Conservation (phyloP, 1,139 yeast species). For the Blastobotrys aristatus region DNA sequence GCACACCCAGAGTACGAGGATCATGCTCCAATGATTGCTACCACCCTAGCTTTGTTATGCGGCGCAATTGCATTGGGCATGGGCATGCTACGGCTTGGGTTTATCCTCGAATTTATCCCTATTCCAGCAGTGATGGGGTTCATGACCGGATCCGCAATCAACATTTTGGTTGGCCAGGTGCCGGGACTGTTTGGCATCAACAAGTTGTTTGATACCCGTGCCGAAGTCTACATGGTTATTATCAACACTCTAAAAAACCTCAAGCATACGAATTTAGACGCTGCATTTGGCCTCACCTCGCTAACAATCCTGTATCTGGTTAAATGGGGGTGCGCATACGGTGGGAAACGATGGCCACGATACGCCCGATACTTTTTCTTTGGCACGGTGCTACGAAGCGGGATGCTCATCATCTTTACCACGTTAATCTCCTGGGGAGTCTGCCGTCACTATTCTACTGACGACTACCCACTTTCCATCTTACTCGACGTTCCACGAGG, state of each 20-base stretch:
- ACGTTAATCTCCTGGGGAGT: conserved; percentile 68
- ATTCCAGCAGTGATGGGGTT: conserved; percentile 92
- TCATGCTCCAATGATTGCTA: conserved; percentile 51
- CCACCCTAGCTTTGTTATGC: conserved; percentile 71
- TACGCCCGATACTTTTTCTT: conserved; percentile 59
- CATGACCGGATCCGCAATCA: conserved; percentile 91
- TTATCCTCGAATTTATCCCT: conserved; percentile 82
- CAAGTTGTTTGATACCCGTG: conserved; percentile 63
- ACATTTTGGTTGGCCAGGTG: conserved; percentile 76
- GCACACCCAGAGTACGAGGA: conserved; percentile 41
- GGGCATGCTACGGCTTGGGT: conserved; percentile 80
- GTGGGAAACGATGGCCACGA: conserved; percentile 63
- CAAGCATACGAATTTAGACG: conserved; percentile 63
- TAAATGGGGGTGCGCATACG: conserved; percentile 52
- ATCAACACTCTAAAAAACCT: conserved; percentile 69
- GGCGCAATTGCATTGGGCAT: conserved; percentile 80
- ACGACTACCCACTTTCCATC: conserved; percentile 48
- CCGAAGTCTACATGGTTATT: conserved; percentile 61
- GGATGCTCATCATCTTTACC: conserved; percentile 71
- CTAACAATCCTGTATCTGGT: conserved; percentile 63
- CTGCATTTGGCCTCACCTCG: conserved; percentile 82
- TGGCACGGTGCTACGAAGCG: conserved; percentile 71
- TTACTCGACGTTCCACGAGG: conserved; percentile 82
- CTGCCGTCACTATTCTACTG: conserved; percentile 39
- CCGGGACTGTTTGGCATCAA: conserved; percentile 79